A percentile compares a stretch with the other conserved stretches of the same genome.
Evolutionary conservation across 2,329 filamentous ascomycete species (phyloP).

Genomic region (Salinomyces thailandicus): DNA sequence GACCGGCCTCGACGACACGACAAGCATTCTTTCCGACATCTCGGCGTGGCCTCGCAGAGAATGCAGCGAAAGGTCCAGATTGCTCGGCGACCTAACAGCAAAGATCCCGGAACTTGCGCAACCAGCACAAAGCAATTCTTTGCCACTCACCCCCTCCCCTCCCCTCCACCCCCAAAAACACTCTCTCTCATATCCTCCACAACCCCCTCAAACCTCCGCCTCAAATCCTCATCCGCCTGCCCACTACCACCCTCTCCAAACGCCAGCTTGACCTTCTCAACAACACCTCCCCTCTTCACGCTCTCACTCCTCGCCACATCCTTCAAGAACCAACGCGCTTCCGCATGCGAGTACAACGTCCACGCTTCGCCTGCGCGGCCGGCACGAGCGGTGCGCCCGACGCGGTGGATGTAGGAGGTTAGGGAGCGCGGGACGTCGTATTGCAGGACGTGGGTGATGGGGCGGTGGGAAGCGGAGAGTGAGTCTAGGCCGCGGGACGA

Average conservation of each 20-base stretch:
- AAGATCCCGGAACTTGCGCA: no score
- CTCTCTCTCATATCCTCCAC: slow-evolving; percentile 54
- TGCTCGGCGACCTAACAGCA: no score
- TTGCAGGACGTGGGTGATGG: slow-evolving; percentile 77
- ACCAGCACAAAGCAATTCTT: no score
- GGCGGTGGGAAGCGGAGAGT: slow-evolving; percentile 40
- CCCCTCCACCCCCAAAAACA: slow-evolving; percentile 31
- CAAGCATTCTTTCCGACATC: no score
- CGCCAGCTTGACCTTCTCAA: slow-evolving; percentile 29
- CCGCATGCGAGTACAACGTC: slow-evolving; percentile 72
- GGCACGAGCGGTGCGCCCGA: slow-evolving; percentile 80
- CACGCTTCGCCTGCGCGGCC: slow-evolving; percentile 67
- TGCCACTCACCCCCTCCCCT: slow-evolving; percentile 5
- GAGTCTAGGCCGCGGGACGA: slow-evolving; percentile 77
- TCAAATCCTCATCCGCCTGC: slow-evolving; percentile 12
- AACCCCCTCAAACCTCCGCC: slow-evolving; percentile 40
- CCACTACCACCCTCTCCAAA: no score
- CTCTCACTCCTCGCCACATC: slow-evolving; percentile 55
- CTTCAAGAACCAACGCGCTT: slow-evolving; percentile 87
- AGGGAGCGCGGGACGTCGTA: slow-evolving; percentile 81
- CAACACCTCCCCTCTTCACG: slow-evolving; percentile 38
- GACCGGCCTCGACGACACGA: no score
- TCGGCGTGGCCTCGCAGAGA: no score
- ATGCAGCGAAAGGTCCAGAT: no score
- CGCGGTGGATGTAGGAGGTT: slow-evolving; percentile 79